A percentile compares a stretch with the other conserved stretches of the same genome.
phyloP scores from a whole-genome alignment of 352 stramenopile species.

The Phytophthora melonis region DNA sequence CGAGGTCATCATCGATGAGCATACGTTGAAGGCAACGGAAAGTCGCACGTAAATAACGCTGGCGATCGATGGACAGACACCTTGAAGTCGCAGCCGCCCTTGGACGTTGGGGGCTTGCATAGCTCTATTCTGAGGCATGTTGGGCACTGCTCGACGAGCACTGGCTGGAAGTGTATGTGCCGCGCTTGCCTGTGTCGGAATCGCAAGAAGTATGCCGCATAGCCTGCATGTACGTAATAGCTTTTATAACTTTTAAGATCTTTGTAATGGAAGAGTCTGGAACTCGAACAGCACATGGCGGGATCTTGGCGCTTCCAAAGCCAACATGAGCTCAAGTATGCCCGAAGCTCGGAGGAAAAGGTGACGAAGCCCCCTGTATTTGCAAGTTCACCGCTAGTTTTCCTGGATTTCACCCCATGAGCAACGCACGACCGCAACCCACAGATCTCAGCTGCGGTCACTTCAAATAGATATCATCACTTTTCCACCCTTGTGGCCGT shows the following conservation, averaged over 20 bases:
- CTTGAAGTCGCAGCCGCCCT: background rate
- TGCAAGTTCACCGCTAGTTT: background rate
- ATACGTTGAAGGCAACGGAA: background rate
- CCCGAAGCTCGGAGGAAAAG: background rate
- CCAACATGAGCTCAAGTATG: too few species aligned
- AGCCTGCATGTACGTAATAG: too few species aligned
- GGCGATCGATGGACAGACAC: background rate
- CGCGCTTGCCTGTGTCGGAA: too few species aligned
- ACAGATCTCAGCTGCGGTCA: slow-evolving; percentile 1
- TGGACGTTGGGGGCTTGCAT: too few species aligned
- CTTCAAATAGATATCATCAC: slow-evolving; percentile 20
- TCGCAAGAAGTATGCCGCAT: too few species aligned
- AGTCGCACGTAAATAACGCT: slow-evolving; percentile 9
- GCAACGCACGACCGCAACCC: slow-evolving; percentile 10
- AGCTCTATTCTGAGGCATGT: too few species aligned
- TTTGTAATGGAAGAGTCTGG: too few species aligned
- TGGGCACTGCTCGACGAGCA: too few species aligned
- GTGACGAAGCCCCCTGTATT: background rate
- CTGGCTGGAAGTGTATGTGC: too few species aligned
- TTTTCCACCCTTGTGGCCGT: background rate
- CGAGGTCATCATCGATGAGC: background rate
- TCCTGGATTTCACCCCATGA: slow-evolving; percentile 6
- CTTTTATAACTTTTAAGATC: too few species aligned
- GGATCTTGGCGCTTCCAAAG: too few species aligned
- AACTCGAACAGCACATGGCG: too few species aligned